phyloP scores from a whole-genome alignment of 768 basidiomycete species.

The Lactarius pseudohatsudake region DNA sequence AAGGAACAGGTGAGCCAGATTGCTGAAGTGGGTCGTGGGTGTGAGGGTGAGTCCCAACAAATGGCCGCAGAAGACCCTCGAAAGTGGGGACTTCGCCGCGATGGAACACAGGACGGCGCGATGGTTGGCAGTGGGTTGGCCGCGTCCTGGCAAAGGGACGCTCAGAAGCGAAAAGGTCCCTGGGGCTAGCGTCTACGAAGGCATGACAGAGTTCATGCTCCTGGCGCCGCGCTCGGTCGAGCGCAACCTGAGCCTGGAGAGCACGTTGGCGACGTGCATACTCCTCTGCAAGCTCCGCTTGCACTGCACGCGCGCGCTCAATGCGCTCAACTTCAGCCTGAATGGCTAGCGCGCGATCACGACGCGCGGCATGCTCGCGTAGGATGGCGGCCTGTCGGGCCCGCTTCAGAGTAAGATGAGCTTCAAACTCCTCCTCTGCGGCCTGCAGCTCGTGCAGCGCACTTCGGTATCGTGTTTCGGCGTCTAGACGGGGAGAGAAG shows the following conservation, averaged over 20 bases:
- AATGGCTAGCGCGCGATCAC: slow-evolving; percentile 7
- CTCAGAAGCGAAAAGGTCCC: neutral
- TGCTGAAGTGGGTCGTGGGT: too few species aligned
- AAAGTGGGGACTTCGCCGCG: neutral
- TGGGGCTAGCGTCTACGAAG: neutral
- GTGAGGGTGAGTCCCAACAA: neutral
- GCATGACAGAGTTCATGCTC: neutral
- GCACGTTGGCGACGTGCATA: neutral
- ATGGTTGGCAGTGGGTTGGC: too few species aligned
- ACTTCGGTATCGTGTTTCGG: slow-evolving; percentile 24
- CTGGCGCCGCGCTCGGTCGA: neutral
- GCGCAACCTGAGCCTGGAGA: neutral
- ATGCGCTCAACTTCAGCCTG: slow-evolving; percentile 8
- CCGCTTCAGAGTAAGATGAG: slow-evolving; percentile 5
- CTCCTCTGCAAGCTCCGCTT: slow-evolving; percentile 1
- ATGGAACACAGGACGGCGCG: neutral
- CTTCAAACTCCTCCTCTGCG: slow-evolving; percentile 27
- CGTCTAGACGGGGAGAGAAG: neutral
- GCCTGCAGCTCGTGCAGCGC: slow-evolving; percentile 24
- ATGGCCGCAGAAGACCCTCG: neutral
- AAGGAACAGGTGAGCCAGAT: neutral
- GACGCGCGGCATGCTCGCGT: slow-evolving; percentile 12
- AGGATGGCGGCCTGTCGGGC: slow-evolving; percentile 7
- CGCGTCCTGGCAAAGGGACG: neutral
- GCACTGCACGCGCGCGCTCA: neutral